Conservation (phyloP, 306 rosid species). For the Sophora flavescens region DNA sequence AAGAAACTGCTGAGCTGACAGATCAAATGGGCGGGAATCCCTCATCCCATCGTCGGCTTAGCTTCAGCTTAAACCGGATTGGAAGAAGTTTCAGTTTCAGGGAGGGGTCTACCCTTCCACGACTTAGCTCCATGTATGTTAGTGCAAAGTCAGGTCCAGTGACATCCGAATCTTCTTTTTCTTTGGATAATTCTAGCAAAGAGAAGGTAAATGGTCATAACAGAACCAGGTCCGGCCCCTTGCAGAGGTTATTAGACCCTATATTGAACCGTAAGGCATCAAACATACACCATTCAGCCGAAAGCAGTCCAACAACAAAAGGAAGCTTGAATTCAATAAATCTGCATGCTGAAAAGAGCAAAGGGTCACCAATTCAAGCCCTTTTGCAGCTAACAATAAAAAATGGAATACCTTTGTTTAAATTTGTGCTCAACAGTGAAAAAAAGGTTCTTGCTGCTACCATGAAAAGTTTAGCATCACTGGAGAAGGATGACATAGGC, state of each 20-base stretch:
- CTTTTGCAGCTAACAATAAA: slow-evolving; percentile 72
- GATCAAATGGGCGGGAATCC: slow-evolving; percentile 49
- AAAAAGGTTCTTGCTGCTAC: slow-evolving; percentile 74
- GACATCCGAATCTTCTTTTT: slow-evolving; percentile 57
- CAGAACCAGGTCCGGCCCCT: slow-evolving; percentile 78
- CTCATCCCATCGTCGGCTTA: slow-evolving; percentile 67
- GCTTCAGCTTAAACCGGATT: slow-evolving; percentile 73
- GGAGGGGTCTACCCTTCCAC: slow-evolving; percentile 68
- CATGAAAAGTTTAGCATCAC: slow-evolving; percentile 57
- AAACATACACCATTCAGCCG: slow-evolving; percentile 48
- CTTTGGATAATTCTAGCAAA: slow-evolving; percentile 48
- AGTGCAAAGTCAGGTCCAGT: slow-evolving; percentile 77
- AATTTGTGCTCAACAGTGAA: slow-evolving; percentile 66
- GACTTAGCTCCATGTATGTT: slow-evolving; percentile 57
- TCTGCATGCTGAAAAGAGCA: slow-evolving; percentile 55
- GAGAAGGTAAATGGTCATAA: slow-evolving; percentile 64
- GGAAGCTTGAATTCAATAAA: slow-evolving; percentile 49
- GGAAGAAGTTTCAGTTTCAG: slow-evolving; percentile 93
- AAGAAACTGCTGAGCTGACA: slow-evolving; percentile 55
- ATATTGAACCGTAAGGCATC: slow-evolving; percentile 69
- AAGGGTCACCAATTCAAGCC: slow-evolving; percentile 67
- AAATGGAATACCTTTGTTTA: slow-evolving; percentile 80
- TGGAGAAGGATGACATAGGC: slow-evolving; percentile 68
- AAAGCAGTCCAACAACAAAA: slow-evolving; percentile 49
- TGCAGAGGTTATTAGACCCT: slow-evolving; percentile 79